These are phyloP conservation scores for Leccinum barrowsii DNA, from an alignment of 768 basidiomycete species.

Conservation along the genomic window DNA sequence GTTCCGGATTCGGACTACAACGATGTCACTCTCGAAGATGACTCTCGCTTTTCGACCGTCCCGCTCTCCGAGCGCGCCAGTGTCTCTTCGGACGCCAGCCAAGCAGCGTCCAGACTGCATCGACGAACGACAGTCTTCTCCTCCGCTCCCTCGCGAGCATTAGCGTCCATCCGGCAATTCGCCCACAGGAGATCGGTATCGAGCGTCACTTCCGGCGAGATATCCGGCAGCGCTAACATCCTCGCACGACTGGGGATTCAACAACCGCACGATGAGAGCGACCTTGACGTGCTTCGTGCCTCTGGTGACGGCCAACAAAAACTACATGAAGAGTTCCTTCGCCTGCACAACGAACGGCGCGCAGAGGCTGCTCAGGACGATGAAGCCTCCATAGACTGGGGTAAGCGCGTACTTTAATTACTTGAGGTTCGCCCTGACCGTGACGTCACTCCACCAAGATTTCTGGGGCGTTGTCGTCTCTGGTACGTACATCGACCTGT, in stretches of 20 bases:
- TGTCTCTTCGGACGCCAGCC: slow-evolving; percentile 27
- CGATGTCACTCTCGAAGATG: slow-evolving; percentile 49
- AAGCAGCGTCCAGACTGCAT: slow-evolving; percentile 20
- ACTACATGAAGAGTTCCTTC: slow-evolving; percentile 73
- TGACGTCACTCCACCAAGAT: slow-evolving; percentile 40
- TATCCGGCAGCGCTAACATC: slow-evolving; percentile 43
- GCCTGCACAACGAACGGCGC: slow-evolving; percentile 56
- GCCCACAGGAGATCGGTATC: slow-evolving; percentile 65
- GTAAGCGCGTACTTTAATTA: slow-evolving; percentile 37
- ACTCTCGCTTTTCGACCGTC: slow-evolving; percentile 50
- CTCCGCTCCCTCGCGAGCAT: slow-evolving; percentile 17
- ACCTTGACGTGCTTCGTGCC: slow-evolving; percentile 37
- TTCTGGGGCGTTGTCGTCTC: slow-evolving; percentile 96
- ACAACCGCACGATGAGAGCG: slow-evolving; percentile 38
- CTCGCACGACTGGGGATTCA: slow-evolving; percentile 51
- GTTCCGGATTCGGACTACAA: slow-evolving; percentile 61
- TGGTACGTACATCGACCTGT: slow-evolving; percentile 40
- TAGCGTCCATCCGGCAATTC: slow-evolving; percentile 24
- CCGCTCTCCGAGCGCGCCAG: slow-evolving; percentile 38
- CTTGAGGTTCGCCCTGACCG: slow-evolving; percentile 3
- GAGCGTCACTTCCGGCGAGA: slow-evolving; percentile 44
- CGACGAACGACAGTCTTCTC: slow-evolving; percentile 31
- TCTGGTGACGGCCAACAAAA: slow-evolving; percentile 66
- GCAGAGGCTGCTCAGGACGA: slow-evolving; percentile 35
- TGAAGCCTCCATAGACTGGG: slow-evolving; percentile 70